Percentiles rank a stretch among this genome's conserved stretches.
phyloP scores from a whole-genome alignment of 208 protist species.

The Trichomonas tenax region DNA sequence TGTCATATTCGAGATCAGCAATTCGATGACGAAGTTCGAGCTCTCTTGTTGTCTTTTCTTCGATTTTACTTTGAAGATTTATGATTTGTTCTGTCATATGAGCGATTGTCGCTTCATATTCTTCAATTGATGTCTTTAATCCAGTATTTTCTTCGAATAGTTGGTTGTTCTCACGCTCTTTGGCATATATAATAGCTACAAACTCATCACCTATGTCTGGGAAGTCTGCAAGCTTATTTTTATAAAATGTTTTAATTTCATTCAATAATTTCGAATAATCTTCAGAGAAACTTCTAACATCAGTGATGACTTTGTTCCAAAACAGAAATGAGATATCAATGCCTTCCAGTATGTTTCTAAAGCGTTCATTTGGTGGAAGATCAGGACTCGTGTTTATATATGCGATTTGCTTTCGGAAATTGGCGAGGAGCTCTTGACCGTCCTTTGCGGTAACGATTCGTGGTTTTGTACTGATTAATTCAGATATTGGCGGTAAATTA shows the following conservation, averaged over 20 bases:
- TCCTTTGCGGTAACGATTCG: not conserved
- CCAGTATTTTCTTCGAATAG: not conserved
- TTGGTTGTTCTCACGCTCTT: not conserved
- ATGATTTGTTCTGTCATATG: not conserved
- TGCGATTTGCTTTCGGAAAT: not conserved
- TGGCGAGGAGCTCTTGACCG: not conserved
- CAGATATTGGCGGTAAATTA: not conserved
- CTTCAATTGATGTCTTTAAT: not conserved
- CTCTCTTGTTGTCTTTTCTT: not conserved
- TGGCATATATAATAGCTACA: not conserved
- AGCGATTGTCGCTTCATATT: not conserved
- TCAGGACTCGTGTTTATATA: not conserved
- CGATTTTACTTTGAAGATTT: not conserved
- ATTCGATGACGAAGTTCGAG: not conserved
- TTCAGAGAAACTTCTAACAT: not conserved
- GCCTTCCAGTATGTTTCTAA: not conserved
- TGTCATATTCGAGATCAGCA: not conserved
- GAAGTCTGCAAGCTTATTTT: not conserved
- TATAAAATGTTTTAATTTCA: conserved; percentile 9
- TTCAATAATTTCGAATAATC: not conserved
- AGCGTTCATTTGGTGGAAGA: not conserved
- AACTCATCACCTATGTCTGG: not conserved
- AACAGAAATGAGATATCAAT: not conserved
- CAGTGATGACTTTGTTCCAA: not conserved
- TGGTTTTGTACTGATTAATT: not conserved